Evolutionary conservation across 2,329 filamentous ascomycete species (phyloP).

Genomic region (Amesomyces nigricolor): DNA sequence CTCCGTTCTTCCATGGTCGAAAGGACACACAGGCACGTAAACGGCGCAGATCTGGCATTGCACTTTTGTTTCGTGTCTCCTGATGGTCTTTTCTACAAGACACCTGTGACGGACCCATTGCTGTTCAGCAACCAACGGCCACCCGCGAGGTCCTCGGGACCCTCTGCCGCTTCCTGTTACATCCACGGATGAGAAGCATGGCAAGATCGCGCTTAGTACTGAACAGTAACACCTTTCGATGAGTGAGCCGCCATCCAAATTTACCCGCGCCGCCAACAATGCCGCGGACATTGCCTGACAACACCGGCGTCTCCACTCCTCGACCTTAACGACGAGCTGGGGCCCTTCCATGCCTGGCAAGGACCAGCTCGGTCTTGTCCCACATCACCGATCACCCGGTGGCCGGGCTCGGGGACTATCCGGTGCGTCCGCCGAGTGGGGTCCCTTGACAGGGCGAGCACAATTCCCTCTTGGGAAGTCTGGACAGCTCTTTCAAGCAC

Average conservation of each 20-base stretch:
- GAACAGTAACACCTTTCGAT: too few relatives aligned
- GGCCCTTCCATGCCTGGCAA: background rate
- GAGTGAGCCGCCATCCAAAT: background rate
- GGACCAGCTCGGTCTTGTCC: background rate
- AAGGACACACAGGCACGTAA: too few relatives aligned
- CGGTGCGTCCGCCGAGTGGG: constrained; percentile 9
- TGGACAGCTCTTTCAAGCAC: constrained; percentile 1
- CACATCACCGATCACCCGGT: background rate
- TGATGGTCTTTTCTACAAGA: too few relatives aligned
- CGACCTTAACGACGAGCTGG: background rate
- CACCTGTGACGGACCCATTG: too few relatives aligned
- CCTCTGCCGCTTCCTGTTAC: too few relatives aligned
- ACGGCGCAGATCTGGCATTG: too few relatives aligned
- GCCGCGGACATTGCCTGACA: background rate
- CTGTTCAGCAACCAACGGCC: too few relatives aligned
- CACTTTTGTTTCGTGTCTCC: too few relatives aligned
- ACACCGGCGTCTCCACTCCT: background rate
- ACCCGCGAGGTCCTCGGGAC: too few relatives aligned
- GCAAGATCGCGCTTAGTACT: too few relatives aligned
- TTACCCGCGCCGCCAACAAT: background rate
- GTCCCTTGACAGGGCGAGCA: constrained; percentile 13
- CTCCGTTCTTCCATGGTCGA: too few relatives aligned
- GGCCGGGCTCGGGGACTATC: constrained; percentile 4
- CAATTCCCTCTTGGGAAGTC: constrained; percentile 22
- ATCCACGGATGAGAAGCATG: too few relatives aligned